Percentiles rank a stretch among this genome's conserved stretches.
Evolutionary conservation across 108 stramenopile genomes (phyloP).

Genomic region (Cyclotella distinguenda): DNA sequence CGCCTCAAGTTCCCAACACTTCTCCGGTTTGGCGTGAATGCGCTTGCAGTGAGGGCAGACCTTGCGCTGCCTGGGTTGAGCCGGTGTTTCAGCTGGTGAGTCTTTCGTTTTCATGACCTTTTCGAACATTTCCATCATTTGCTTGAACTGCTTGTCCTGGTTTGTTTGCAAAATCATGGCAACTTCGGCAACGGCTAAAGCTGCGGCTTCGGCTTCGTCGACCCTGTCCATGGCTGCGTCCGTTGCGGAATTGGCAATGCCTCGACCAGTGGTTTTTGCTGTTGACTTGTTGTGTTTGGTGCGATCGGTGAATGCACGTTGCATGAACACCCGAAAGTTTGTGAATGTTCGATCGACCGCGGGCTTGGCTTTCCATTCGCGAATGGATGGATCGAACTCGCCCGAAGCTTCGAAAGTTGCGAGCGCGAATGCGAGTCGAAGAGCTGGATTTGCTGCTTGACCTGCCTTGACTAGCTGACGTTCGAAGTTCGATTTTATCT

Average conservation of each 20-base stretch:
- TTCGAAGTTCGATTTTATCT: neutral
- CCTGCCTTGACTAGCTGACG: neutral
- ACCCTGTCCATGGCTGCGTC: neutral
- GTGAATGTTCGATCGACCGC: neutral
- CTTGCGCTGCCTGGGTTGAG: neutral
- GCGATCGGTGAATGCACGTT: neutral
- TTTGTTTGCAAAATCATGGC: slow-evolving; percentile 1
- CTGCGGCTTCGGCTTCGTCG: neutral
- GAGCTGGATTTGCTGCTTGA: neutral
- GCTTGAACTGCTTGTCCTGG: neutral
- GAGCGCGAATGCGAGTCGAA: slow-evolving; percentile 3
- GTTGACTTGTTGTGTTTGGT: neutral
- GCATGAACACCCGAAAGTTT: neutral
- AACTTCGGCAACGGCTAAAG: slow-evolving; percentile 1
- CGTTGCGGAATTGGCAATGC: neutral
- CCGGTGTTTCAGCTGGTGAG: neutral
- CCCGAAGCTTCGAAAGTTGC: neutral
- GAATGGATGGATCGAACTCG: neutral
- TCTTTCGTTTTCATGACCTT: neutral
- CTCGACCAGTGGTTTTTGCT: neutral
- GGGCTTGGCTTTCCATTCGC: slow-evolving; percentile 7
- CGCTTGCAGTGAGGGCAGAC: slow-evolving; percentile 7
- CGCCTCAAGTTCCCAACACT: slow-evolving; percentile 1
- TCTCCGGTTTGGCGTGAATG: slow-evolving; percentile 2
- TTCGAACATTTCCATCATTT: slow-evolving; percentile 2